Percentiles rank a stretch among this genome's conserved stretches.
phyloP scores from a whole-genome alignment of 83 land plant genomes.

The Picea engelmannii region DNA sequence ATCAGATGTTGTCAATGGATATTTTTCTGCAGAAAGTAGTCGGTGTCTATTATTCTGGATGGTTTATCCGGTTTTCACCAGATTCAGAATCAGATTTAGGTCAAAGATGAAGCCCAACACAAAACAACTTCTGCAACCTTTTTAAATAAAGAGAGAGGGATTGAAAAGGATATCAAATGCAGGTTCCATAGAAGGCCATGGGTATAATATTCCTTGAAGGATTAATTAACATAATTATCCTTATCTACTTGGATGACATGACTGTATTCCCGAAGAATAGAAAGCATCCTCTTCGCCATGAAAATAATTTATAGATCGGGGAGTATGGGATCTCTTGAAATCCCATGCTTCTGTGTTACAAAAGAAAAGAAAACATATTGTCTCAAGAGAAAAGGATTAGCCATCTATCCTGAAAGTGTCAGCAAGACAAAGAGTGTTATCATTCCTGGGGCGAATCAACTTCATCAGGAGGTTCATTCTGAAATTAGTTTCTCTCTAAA shows the following conservation, averaged over 20 bases:
- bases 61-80: background rate
- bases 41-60: background rate
- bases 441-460: background rate
- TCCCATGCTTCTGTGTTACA: background rate
- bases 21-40: background rate
- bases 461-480: background rate
- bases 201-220: background rate
- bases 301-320: too few relatives aligned
- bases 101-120: too few relatives aligned
- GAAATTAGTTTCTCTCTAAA: too few relatives aligned
- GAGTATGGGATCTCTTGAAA: background rate
- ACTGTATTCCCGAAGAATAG: background rate
- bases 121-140: too few relatives aligned
- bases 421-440: background rate
- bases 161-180: too few relatives aligned
- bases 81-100: background rate
- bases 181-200: background rate
- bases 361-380: background rate
- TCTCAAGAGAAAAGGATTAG: too few relatives aligned
- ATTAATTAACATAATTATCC: background rate
- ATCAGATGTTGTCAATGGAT: background rate
- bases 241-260: slow-evolving; percentile 5
- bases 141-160: too few relatives aligned
- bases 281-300: background rate
- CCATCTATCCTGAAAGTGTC: background rate